Evolutionary conservation across 495 filamentous ascomycete genomes (phyloP).

Genomic region (Hapsidospora chrysogenum): DNA sequence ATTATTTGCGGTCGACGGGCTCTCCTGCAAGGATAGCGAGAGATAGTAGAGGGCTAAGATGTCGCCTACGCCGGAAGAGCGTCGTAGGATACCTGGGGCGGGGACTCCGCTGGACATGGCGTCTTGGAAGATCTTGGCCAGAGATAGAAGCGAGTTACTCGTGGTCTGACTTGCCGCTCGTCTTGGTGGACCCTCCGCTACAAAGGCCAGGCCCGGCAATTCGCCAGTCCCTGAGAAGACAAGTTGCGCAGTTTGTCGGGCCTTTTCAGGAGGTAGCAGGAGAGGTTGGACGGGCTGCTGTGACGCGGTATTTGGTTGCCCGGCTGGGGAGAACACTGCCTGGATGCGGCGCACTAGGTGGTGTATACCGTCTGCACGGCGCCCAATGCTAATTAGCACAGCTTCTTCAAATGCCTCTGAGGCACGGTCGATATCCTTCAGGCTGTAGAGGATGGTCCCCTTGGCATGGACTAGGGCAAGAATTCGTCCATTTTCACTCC

Average conservation of each 20-base stretch:
- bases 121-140: conserved; percentile 98
- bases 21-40: conserved; percentile 85
- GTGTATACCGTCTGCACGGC: conserved; percentile 52
- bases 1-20: conserved; percentile 96
- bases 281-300: conserved; percentile 28
- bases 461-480: conserved; percentile 88
- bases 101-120: conserved; percentile 72
- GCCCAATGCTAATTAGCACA: conserved; percentile 72
- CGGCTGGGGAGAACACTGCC: conserved; percentile 37
- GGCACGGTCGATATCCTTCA: conserved; percentile 70
- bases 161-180: conserved; percentile 83
- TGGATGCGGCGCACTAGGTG: conserved; percentile 73
- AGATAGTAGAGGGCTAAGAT: conserved; percentile 94
- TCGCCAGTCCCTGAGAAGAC: conserved; percentile 66
- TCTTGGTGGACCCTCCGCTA: conserved; percentile 53
- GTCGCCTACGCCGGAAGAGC: conserved; percentile 66
- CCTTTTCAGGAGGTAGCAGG: conserved; percentile 67
- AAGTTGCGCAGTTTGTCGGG: conserved; percentile 65
- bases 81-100: conserved; percentile 36
- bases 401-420: conserved; percentile 91
- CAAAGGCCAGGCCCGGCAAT: conserved; percentile 66
- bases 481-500: conserved; percentile 85
- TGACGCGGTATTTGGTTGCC: conserved; percentile 15
- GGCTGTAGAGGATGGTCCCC: conserved; percentile 91
- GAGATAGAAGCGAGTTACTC: conserved; percentile 84